Evolutionary conservation across 108 stramenopile genomes (phyloP).

Genomic region (Nitzschia palea): DNA sequence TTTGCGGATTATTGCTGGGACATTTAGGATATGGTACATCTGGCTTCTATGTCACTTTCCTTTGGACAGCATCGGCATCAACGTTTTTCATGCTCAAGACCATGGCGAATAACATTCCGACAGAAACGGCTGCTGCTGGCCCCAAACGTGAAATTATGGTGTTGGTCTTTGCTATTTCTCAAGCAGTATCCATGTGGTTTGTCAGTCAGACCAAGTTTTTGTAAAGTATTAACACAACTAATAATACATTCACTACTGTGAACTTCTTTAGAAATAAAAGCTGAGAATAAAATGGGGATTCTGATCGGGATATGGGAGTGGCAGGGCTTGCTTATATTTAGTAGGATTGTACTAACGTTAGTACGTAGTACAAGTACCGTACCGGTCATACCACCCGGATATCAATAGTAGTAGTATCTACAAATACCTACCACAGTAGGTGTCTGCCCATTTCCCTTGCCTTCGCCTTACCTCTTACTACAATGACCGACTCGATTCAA

Average conservation of each 20-base stretch:
- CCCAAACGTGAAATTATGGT: conserved; percentile 89
- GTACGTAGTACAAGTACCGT: background rate
- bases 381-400: background rate
- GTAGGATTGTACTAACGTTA: no score
- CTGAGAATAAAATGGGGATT: background rate
- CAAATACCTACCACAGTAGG: no score
- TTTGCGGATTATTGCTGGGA: conserved; percentile 64
- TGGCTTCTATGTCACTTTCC: conserved; percentile 80
- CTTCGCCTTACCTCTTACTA: conserved; percentile 12
- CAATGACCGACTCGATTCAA: conserved; percentile 5
- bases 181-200: conserved; percentile 89
- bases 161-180: conserved; percentile 81
- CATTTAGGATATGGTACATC: conserved; percentile 63
- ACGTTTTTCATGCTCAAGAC: conserved; percentile 87
- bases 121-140: conserved; percentile 57
- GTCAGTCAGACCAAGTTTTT: conserved; percentile 88
- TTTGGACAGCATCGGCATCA: conserved; percentile 81
- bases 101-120: conserved; percentile 84
- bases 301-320: no score
- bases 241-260: no score
- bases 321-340: no score
- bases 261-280: no score
- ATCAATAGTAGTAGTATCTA: background rate
- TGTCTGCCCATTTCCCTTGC: background rate
- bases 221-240: no score